Base-by-base conservation (phyloP, 805 yeast genomes). In the Gaillardinia entomophila region DNA sequence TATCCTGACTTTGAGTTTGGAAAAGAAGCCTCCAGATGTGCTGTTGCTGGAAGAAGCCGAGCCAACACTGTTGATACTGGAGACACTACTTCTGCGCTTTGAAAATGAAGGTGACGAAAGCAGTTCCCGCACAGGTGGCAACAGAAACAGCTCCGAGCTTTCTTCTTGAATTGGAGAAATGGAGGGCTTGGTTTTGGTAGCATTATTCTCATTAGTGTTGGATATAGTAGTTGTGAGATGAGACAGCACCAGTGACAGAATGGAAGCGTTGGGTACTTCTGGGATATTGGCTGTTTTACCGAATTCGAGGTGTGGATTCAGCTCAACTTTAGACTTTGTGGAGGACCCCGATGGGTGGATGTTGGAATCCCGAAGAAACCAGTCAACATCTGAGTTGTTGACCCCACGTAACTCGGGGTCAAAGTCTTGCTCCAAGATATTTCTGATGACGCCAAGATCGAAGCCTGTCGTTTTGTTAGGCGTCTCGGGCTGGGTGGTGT, bases 361-460 rank as follows among this genome's bases (percentile, higher is more conserved):
- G 24, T 45, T 42, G 16, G 60, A 37, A 38, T 62, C 70, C 37
- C 77, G 53, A 14, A 73, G 53, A 35, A 73, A 62, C 79, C 79
- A 73, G 43, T 71, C 74, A 15, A 73, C 66, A 36, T 73, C 77
- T 16, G 55, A 53, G 33, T 59, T 62, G 20, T 59, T 52, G 20
- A 69, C 62, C 4, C 66, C 71, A 28, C 36, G 33, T 10, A 38
- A 30, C 3, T 30, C 31, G 26, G 32, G 33, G 16, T 33, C 20
- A 16, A n/a, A 4, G 22, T 16, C 22, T 15, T 26, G n/a, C 4
- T 15, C 27, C 16, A 25, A 4, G 27, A 25, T 25, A 15, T 14
- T 13, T 12, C 16, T 6, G 7, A 25, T 23, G 10, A 10, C 22
- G 10, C 22, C 22, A 19, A 19, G 22, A 10, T 19, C 22, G 10